These are phyloP conservation scores for Candida methanosorbosa DNA, from an alignment of 805 yeast genomes.

Conservation along the genomic window DNA sequence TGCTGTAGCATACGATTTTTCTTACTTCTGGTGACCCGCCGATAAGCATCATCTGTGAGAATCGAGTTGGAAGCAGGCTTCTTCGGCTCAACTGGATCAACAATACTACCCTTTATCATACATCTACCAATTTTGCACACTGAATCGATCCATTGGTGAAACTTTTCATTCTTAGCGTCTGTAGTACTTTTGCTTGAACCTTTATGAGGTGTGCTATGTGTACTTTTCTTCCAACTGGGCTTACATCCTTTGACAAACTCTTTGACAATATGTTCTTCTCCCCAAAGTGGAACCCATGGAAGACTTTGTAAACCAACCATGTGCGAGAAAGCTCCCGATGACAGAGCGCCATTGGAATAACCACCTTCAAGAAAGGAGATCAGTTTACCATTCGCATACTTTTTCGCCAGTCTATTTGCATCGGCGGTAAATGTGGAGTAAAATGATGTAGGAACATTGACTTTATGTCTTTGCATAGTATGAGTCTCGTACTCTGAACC, in stretches of 20 bases:
- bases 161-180: no score
- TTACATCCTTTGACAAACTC: conserved; percentile 65
- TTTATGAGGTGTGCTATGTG: not conserved
- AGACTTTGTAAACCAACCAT: conserved; percentile 57
- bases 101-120: no score
- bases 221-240: conserved; percentile 38
- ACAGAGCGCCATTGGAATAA: conserved; percentile 71
- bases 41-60: no score
- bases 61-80: no score
- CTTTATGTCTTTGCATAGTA: conserved; percentile 81
- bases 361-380: conserved; percentile 79
- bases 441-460: conserved; percentile 74
- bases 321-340: conserved; percentile 75
- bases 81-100: no score
- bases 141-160: not conserved
- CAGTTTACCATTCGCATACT: conserved; percentile 45
- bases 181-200: no score
- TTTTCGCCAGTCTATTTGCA: conserved; percentile 60
- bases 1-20: no score
- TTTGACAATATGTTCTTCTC: conserved; percentile 49
- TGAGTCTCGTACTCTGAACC: conserved; percentile 76
- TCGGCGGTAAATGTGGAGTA: conserved; percentile 67
- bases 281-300: conserved; percentile 59
- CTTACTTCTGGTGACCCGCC: no score
- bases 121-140: conserved; percentile 53